Evolutionary conservation across 176 grass and related monocot species (phyloP).

Genomic region (Carex parvula): DNA sequence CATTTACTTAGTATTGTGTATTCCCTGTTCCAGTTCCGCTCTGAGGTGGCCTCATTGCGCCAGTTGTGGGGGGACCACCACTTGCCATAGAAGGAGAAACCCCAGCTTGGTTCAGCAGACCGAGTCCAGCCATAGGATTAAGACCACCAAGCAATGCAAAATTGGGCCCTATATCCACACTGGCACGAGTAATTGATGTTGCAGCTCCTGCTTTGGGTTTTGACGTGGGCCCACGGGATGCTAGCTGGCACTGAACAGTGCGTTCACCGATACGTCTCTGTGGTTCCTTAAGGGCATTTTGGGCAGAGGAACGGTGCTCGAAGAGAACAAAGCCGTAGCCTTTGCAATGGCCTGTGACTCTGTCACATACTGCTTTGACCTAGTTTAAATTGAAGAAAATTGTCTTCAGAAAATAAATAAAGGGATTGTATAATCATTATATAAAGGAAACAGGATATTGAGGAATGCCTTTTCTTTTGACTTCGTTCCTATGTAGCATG

Average conservation of each 20-base stretch:
- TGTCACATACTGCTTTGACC: conserved; percentile 39
- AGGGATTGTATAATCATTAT: neutral
- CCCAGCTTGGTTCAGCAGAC: neutral
- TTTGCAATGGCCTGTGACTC: conserved; percentile 37
- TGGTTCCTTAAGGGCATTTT: conserved; percentile 39
- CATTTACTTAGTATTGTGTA: neutral
- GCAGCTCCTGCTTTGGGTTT: conserved; percentile 12
- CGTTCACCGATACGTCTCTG: conserved; percentile 51
- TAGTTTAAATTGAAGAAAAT: conserved; percentile 12
- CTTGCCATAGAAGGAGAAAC: neutral
- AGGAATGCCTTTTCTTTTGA: neutral
- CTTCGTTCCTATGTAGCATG: too few relatives aligned
- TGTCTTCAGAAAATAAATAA: conserved; percentile 1
- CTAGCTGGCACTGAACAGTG: conserved; percentile 44
- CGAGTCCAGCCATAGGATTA: conserved; percentile 22
- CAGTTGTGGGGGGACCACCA: neutral
- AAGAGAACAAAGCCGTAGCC: conserved; percentile 71
- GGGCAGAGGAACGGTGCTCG: conserved; percentile 28
- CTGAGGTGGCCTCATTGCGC: neutral
- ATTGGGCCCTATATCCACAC: conserved; percentile 9
- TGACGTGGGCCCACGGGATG: conserved; percentile 37
- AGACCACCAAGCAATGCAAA: neutral
- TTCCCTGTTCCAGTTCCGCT: neutral
- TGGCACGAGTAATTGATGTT: neutral
- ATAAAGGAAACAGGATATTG: neutral